Evolutionary conservation across 1,284 basidiomycete species (phyloP).

Genomic region (Pyrrhoderma noxium): DNA sequence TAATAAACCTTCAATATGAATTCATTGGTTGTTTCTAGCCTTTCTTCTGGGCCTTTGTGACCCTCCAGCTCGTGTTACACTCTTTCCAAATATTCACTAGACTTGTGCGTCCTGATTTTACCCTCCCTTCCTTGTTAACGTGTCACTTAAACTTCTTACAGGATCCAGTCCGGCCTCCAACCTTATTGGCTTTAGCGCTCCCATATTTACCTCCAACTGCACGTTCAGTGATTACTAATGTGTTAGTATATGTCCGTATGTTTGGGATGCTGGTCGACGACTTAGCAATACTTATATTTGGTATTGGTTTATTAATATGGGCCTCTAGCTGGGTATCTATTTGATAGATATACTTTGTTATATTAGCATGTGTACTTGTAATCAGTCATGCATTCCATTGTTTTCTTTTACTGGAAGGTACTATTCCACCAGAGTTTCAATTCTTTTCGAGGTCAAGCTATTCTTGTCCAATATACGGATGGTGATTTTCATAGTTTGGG

Average conservation of each 20-base stretch:
- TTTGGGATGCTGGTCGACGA: constrained; percentile 59
- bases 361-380: no score
- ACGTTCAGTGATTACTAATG: constrained; percentile 52
- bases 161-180: constrained; percentile 54
- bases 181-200: constrained; percentile 49
- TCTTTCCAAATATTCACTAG: constrained; percentile 62
- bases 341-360: not conserved
- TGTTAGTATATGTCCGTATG: constrained; percentile 60
- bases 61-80: constrained; percentile 59
- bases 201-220: constrained; percentile 59
- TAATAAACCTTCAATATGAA: not conserved
- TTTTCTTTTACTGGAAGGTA: no score
- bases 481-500: no score
- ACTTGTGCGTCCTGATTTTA: constrained; percentile 54
- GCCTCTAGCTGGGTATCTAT: constrained; percentile 41
- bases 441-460: no score
- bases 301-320: constrained; percentile 54
- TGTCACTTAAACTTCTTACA: constrained; percentile 25
- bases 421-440: no score
- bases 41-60: constrained; percentile 73
- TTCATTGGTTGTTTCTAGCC: constrained; percentile 36
- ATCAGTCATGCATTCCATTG: no score
- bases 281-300: constrained; percentile 56
- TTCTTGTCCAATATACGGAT: no score
- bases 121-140: not conserved